Base-by-base conservation (phyloP, 2,329 filamentous ascomycete genomes). In the Calonectria leucothoes region DNA sequence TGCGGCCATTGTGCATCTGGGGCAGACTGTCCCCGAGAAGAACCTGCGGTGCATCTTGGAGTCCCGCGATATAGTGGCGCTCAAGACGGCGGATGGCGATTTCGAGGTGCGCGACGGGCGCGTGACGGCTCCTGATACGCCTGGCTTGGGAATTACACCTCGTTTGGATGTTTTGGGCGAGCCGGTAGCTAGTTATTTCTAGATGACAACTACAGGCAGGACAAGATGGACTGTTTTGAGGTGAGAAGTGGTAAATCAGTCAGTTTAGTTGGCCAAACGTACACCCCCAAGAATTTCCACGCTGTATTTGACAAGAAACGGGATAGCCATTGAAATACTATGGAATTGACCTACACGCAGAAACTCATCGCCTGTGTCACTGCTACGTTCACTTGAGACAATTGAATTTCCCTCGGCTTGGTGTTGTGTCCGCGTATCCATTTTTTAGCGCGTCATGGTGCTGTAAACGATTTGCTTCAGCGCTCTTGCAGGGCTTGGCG, bases 1-100 rank as follows among this genome's bases (percentile, higher is more conserved):
- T 33, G 75, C 76, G 1, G 75, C 75, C 10, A 70, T 78, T 61
- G 75, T 72, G 1, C 75, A 77, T 12, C 65, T 78, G 27, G 76
- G 67, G 1, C 77, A 78, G 31, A 77, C 76, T 6, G 68, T 76
- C 4, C 73, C 75, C 1, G 71, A 73, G 61, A 71, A 64, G 11
- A 59, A 76, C n/a, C 25, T 77, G 15, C 63, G 76, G 1, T 78
- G 73, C 27, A 57, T 78, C 15, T 25, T 78, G 25, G 76, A 74
- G 51, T 71, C 71, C n/a, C 61, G 73, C 6, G 76, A 74, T 27
- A 76, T 78, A 52, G 69, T 76, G 12, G 66, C 45, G 3, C 37
- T 35, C 12, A 75, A 74, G 76, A 74, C 73, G 31, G 76, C 74
- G 6, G 76, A 78, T 31, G 74, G 74, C 0, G 55, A 71, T 14